Evolutionary conservation across 176 grass and related monocot species (phyloP).

Genomic region (Eragrostis curvula): DNA sequence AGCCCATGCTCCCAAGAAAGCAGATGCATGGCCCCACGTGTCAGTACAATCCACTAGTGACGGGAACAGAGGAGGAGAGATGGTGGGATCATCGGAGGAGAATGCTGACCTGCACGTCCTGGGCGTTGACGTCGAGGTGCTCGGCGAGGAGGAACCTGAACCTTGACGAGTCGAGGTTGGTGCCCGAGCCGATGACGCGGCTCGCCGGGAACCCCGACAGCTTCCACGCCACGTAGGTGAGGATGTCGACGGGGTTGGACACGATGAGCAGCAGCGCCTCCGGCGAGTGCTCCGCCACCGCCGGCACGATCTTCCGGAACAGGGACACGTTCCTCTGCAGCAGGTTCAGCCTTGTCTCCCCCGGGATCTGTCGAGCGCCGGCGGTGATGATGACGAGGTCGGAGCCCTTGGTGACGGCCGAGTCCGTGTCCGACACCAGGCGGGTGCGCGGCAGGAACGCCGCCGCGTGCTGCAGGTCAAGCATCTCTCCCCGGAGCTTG

Average conservation of each 20-base stretch:
- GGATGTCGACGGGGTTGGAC: constrained; percentile 78
- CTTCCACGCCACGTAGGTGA: constrained; percentile 78
- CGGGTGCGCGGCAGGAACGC: constrained; percentile 84
- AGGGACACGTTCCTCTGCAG: constrained; percentile 65
- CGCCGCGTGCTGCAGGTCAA: constrained; percentile 97
- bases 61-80: constrained; percentile 66
- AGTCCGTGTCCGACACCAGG: constrained; percentile 57
- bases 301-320: constrained; percentile 65
- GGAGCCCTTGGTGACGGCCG: constrained; percentile 48
- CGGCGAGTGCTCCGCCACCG: constrained; percentile 53
- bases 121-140: constrained; percentile 64
- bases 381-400: constrained; percentile 78
- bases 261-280: constrained; percentile 68
- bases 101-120: constrained; percentile 47
- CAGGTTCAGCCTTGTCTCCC: constrained; percentile 62
- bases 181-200: constrained; percentile 74
- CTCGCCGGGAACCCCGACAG: constrained; percentile 66
- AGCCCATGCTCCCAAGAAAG: no score
- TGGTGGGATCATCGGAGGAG: no score
- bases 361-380: constrained; percentile 64
- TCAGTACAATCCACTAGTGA: constrained; percentile 74
- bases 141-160: constrained; percentile 68
- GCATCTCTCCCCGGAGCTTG: constrained; percentile 92
- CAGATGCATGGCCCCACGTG: constrained; percentile 40
- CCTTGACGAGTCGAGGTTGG: constrained; percentile 74